These are phyloP conservation scores for Aspergillus oerlinghausenensis DNA, from an alignment of 2,329 filamentous ascomycete genomes.

Conservation along the genomic window DNA sequence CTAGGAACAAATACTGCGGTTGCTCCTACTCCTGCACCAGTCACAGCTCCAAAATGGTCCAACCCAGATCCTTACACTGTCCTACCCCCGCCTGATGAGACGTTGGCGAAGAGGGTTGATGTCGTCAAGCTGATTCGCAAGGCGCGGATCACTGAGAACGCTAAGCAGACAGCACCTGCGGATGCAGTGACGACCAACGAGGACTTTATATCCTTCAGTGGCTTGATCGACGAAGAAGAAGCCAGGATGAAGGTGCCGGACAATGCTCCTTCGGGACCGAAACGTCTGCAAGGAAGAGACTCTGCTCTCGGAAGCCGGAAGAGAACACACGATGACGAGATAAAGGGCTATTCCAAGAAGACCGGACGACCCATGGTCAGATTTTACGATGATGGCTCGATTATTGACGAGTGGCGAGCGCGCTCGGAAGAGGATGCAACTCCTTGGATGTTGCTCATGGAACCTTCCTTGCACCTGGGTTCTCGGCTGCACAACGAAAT, in stretches of 20 bases:
- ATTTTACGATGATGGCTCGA: conserved; percentile 47
- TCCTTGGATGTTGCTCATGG: conserved; percentile 56
- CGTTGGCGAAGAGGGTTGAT: conserved; percentile 70
- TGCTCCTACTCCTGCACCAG: conserved; percentile 19
- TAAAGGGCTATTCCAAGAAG: conserved; percentile 55
- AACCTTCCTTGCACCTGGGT: conserved; percentile 28
- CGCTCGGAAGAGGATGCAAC: conserved; percentile 40
- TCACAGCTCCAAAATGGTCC: conserved; percentile 71
- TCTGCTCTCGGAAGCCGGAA: conserved; percentile 63
- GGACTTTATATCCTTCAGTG: conserved; percentile 86
- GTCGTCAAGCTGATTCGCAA: conserved; percentile 90
- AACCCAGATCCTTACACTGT: conserved; percentile 93
- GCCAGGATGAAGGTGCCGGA: conserved; percentile 27
- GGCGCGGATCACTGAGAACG: conserved; percentile 61
- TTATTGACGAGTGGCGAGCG: conserved; percentile 52
- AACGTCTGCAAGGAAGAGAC: conserved; percentile 31
- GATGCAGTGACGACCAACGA: conserved; percentile 57
- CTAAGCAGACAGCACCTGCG: conserved; percentile 45
- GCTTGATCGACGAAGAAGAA: conserved; percentile 54
- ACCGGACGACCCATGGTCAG: conserved; percentile 50
- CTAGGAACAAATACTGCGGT: conserved; percentile 20
- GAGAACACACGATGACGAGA: conserved; percentile 66
- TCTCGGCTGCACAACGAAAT: conserved; percentile 82
- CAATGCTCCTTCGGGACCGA: conserved; percentile 36
- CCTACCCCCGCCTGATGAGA: conserved; percentile 73